Percentiles rank a stretch among this genome's conserved stretches.
phyloP scores from a whole-genome alignment of 495 filamentous ascomycete genomes.

The Lichina pygmaea region DNA sequence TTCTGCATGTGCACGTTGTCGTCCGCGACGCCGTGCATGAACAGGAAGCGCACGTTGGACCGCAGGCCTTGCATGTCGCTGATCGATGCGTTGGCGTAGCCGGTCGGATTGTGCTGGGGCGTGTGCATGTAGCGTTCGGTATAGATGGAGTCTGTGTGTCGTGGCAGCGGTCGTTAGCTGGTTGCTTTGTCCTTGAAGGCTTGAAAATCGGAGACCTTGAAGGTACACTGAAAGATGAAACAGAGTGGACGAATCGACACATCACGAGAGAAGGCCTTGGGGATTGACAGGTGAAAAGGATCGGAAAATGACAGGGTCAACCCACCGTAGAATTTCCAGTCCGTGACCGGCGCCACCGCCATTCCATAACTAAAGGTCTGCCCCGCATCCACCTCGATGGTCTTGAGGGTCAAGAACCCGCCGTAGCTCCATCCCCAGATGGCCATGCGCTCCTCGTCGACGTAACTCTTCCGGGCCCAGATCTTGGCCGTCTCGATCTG shows the following conservation, averaged over 20 bases:
- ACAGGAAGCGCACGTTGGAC: slow-evolving; percentile 55
- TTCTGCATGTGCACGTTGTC: slow-evolving; percentile 97
- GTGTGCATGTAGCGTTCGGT: slow-evolving; percentile 93
- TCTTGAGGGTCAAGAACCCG: slow-evolving; percentile 93
- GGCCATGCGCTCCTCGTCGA: slow-evolving; percentile 54
- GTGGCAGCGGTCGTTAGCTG: background rate
- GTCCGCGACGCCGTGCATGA: slow-evolving; percentile 87
- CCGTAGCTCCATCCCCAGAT: slow-evolving; percentile 99
- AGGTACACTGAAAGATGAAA: background rate
- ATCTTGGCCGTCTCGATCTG: slow-evolving; percentile 79
- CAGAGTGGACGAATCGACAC: background rate
- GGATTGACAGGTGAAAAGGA: background rate
- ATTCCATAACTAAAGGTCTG: slow-evolving; percentile 85
- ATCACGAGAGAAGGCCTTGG: background rate
- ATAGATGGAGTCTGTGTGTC: slow-evolving; percentile 51
- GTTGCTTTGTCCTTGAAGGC: background rate
- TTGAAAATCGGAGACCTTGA: background rate
- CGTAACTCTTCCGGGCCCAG: slow-evolving; percentile 60
- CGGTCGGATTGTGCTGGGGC: slow-evolving; percentile 48
- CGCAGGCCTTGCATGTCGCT: slow-evolving; percentile 38
- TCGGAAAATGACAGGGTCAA: background rate
- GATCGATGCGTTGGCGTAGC: slow-evolving; percentile 55
- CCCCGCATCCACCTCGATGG: slow-evolving; percentile 71
- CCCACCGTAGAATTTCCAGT: slow-evolving; percentile 72
- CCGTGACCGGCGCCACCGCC: slow-evolving; percentile 91